Conservation (phyloP, 192 early-diverging fungal species). For the Coemansia guatemalensis region DNA sequence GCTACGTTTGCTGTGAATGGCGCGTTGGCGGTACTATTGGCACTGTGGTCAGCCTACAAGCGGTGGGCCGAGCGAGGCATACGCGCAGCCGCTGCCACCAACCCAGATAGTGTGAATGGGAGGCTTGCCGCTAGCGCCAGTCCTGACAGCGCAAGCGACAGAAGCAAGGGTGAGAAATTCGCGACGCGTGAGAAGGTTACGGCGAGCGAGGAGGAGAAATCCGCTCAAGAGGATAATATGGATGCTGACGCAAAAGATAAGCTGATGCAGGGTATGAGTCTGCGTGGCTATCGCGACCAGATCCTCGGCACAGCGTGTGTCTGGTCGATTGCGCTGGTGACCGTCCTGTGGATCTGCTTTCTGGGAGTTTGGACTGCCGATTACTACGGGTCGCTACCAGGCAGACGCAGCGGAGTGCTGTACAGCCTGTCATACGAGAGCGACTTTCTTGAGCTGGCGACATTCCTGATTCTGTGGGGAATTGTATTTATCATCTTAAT, state of each 20-base stretch:
- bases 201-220: not conserved
- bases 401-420: constrained; percentile 49
- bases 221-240: constrained; percentile 12
- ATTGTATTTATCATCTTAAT: constrained; percentile 52
- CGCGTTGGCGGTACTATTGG: constrained; percentile 32
- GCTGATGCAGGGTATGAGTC: constrained; percentile 8
- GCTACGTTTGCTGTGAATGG: constrained; percentile 39
- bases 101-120: constrained; percentile 16
- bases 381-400: constrained; percentile 56
- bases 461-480: constrained; percentile 56
- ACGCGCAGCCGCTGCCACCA: not conserved
- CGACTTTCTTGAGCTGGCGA: constrained; percentile 41
- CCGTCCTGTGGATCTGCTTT: constrained; percentile 49
- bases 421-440: constrained; percentile 59
- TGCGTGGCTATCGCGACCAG: constrained; percentile 45
- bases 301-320: constrained; percentile 44
- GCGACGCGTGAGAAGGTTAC: not conserved
- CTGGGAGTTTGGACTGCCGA: constrained; percentile 55
- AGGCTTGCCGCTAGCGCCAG: constrained; percentile 1
- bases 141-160: not conserved
- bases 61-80: constrained; percentile 23
- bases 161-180: not conserved
- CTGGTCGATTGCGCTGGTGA: constrained; percentile 29
- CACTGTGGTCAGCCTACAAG: constrained; percentile 51
- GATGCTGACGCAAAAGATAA: not conserved